Evolutionary conservation across 345 rosid species (phyloP).

Genomic region (thale cress (Arabidopsis thaliana)): DNA sequence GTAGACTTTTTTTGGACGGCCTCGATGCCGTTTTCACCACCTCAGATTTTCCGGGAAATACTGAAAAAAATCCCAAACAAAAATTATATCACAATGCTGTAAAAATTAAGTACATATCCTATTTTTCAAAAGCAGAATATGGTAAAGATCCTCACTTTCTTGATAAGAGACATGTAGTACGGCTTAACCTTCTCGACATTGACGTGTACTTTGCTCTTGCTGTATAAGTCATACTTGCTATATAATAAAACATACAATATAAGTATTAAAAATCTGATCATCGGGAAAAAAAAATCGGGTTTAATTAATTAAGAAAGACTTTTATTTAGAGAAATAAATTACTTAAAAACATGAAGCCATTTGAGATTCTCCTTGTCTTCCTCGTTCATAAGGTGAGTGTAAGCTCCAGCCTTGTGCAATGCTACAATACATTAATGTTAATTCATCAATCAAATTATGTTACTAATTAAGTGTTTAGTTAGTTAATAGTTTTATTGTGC

Average conservation of each 20-base stretch:
- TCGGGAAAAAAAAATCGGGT: not conserved
- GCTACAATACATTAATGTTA: slow-evolving; percentile 46
- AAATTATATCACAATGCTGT: not conserved
- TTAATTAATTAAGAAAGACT: too few species aligned
- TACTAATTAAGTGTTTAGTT: not conserved
- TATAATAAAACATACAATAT: not conserved
- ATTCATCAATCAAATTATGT: not conserved
- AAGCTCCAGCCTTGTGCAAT: slow-evolving; percentile 60
- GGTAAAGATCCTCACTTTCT: slow-evolving; percentile 50
- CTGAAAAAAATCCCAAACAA: slow-evolving; percentile 31
- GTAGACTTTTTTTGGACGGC: slow-evolving; percentile 3
- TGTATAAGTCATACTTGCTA: slow-evolving; percentile 76
- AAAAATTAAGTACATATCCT: not conserved
- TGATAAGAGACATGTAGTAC: slow-evolving; percentile 63
- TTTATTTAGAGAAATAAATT: not conserved
- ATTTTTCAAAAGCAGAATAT: not conserved
- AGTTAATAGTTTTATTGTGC: slow-evolving; percentile 1
- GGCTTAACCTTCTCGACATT: slow-evolving; percentile 71
- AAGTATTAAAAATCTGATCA: not conserved
- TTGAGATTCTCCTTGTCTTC: slow-evolving; percentile 60
- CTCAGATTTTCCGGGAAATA: slow-evolving; percentile 42
- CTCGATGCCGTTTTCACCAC: slow-evolving; percentile 35
- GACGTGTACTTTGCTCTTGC: slow-evolving; percentile 65
- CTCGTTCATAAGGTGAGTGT: slow-evolving; percentile 59
- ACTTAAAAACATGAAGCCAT: slow-evolving; percentile 81